These are phyloP conservation scores for Ogataea siamensis DNA, from an alignment of 805 yeast species.

Conservation along the genomic window DNA sequence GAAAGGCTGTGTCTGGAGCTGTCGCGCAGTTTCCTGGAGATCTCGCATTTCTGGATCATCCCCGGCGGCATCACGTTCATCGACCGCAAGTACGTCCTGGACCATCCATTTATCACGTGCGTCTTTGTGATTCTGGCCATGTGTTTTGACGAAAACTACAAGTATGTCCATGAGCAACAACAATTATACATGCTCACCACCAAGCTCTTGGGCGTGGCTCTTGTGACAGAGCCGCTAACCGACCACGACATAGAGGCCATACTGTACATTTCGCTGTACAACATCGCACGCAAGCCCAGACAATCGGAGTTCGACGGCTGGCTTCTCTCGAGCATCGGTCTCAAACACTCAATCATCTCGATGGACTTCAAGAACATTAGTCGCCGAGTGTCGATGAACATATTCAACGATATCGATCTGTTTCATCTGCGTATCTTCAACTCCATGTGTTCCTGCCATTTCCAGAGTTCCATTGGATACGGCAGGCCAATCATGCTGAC, in stretches of 20 bases:
- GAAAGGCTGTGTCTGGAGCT: conserved; percentile 43
- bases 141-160: conserved; percentile 54
- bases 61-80: conserved; percentile 58
- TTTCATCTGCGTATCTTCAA: conserved; percentile 56
- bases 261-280: conserved; percentile 51
- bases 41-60: conserved; percentile 59
- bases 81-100: conserved; percentile 42
- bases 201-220: conserved; percentile 46
- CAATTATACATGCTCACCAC: conserved; percentile 47
- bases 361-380: conserved; percentile 44
- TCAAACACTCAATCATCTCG: conserved; percentile 47
- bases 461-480: conserved; percentile 49
- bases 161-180: conserved; percentile 47
- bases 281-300: conserved; percentile 51
- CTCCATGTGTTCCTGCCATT: conserved; percentile 49
- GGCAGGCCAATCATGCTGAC: conserved; percentile 46
- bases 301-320: conserved; percentile 54
- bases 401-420: conserved; percentile 38
- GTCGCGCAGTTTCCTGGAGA: conserved; percentile 46
- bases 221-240: conserved; percentile 50
- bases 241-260: conserved; percentile 63
- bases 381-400: conserved; percentile 33
- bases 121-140: conserved; percentile 53
- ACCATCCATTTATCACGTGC: conserved; percentile 54
- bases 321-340: conserved; percentile 50